Base-by-base conservation (phyloP, 805 yeast genomes). In the Yamadazyma phyllophila region DNA sequence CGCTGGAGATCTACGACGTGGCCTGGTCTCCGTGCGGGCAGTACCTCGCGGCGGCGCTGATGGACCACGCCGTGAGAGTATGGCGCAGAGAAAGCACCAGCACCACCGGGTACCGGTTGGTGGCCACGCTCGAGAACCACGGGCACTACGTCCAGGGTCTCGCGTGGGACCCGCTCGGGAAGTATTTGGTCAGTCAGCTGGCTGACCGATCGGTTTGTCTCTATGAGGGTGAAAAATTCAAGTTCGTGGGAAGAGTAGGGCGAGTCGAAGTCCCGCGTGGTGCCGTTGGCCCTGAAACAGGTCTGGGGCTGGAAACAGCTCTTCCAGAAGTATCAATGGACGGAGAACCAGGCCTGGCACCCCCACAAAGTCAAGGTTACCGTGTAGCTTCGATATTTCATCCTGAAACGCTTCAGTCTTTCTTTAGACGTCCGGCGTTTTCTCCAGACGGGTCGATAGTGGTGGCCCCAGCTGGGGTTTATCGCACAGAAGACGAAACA, bases 81-180 rank as follows among this genome's bases (percentile, higher is more conserved):
- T 88, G 40, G 40, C 14, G 32, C 2, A 26, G 16, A 14, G 32
- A 36, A 9, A 36, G 39, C 39, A 36, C 39, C 39, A 36, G 16
- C n/a, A 36, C 39, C 13, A 24, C 39, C 17, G 30, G 39, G 15
- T 36, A 36, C 13, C 10, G 30, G 10, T 2, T 26, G 16, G 32
- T 37, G 12, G 40, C 40, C 8, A 26, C 40, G 17, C 32, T 37
- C 3, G 40, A 37, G 16, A 15, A 37, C 47, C 98, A 94, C 63
- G 71, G 72, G 39, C 96, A 91, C 62, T 92, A 88, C 56, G 95
- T 94, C 2, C 99, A 94, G 65, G 99, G 99, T 2, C 92, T 94
- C 4, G 74, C 85, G 0, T 94, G 98, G 98, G 99, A 94, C 61
- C 99, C 99, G 7, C 60, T 71, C 44, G 82, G 85, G 51, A 80